Evolutionary conservation across 768 basidiomycete genomes (phyloP).

Genomic region (Rhodotorula babjevae): DNA sequence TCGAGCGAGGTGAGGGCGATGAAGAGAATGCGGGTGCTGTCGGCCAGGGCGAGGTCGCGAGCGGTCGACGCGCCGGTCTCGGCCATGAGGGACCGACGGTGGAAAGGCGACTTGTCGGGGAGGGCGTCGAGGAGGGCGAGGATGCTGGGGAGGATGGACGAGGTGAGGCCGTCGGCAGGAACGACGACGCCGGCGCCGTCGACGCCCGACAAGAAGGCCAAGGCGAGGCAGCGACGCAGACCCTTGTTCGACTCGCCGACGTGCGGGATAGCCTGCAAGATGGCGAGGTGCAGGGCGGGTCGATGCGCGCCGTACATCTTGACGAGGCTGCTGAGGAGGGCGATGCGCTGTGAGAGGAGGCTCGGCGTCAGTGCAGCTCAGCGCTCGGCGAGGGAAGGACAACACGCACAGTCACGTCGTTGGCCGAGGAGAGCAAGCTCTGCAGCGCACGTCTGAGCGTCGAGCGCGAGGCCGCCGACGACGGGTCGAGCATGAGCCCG

Average conservation of each 20-base stretch:
- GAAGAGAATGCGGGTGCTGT: constrained; percentile 10
- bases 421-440: not conserved
- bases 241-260: not conserved
- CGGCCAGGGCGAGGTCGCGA: constrained; percentile 9
- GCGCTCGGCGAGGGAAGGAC: no score
- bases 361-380: no score
- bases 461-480: not conserved
- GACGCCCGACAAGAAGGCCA: constrained; percentile 5
- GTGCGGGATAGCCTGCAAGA: constrained; percentile 9
- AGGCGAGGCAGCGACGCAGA: constrained; percentile 21
- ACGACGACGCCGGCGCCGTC: not conserved
- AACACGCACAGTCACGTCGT: not conserved
- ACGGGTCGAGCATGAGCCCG: constrained; percentile 20
- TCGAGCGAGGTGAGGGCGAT: constrained; percentile 6
- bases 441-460: not conserved
- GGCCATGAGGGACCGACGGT: not conserved
- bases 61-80: not conserved
- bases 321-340: constrained; percentile 9
- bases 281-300: constrained; percentile 5
- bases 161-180: not conserved
- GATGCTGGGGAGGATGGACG: not conserved
- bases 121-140: constrained; percentile 1
- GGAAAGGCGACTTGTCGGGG: constrained; percentile 5
- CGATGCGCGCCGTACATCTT: not conserved
- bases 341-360: not conserved